Percentiles rank a stretch among this genome's conserved stretches.
phyloP scores from a whole-genome alignment of 768 basidiomycete genomes.

The Tephrocybe sp. region DNA sequence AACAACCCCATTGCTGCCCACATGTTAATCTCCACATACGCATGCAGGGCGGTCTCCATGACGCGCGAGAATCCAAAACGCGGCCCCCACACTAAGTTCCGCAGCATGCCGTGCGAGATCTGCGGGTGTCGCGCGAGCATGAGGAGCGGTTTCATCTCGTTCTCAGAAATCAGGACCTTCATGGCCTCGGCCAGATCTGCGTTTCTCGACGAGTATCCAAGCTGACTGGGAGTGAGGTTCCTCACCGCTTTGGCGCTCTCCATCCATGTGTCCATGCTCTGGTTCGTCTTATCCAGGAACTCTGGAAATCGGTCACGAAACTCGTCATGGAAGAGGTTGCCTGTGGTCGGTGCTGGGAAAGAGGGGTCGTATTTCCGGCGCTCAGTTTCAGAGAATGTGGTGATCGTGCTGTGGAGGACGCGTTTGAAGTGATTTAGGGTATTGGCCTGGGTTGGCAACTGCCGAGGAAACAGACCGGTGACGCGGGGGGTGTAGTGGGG shows the following conservation, averaged over 20 bases:
- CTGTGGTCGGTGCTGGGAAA: neutral
- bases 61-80: conserved; percentile 33
- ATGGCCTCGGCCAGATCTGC: neutral
- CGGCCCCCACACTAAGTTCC: conserved; percentile 28
- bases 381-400: conserved; percentile 10
- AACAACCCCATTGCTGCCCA: conserved; percentile 29
- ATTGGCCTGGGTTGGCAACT: conserved; percentile 2
- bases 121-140: conserved; percentile 4
- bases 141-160: neutral
- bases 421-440: conserved; percentile 6
- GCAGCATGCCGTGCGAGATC: conserved; percentile 13
- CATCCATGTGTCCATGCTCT: neutral
- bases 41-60: conserved; percentile 26
- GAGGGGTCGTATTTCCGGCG: conserved; percentile 4
- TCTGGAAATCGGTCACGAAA: conserved; percentile 1
- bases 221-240: too few relatives aligned
- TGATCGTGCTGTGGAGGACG: conserved; percentile 1
- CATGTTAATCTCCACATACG: conserved; percentile 38
- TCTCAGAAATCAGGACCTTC: conserved; percentile 4
- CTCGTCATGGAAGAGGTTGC: neutral
- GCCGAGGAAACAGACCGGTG: conserved; percentile 2
- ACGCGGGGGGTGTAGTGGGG: neutral
- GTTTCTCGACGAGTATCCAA: neutral
- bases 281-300: neutral
- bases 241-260: neutral